These are phyloP conservation scores for Leccinum subgranulosum DNA, from an alignment of 768 basidiomycete genomes.

Conservation along the genomic window DNA sequence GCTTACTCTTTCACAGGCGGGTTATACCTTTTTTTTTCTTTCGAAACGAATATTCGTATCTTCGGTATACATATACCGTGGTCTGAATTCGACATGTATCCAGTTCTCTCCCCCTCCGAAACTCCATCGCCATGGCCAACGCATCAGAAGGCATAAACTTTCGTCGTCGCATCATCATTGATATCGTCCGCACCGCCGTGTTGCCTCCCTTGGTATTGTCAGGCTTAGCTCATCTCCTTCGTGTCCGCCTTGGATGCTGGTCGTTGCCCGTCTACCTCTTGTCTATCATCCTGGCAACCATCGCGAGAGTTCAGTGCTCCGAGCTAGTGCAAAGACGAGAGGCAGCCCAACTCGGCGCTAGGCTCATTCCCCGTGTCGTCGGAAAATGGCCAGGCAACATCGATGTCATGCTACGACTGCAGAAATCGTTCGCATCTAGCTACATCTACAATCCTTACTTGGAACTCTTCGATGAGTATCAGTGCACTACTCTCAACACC, in stretches of 20 bases:
- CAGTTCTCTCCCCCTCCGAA: background rate
- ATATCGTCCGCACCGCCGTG: constrained; percentile 40
- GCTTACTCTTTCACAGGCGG: constrained; percentile 13
- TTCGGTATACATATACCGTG: constrained; percentile 12
- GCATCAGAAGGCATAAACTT: constrained; percentile 27
- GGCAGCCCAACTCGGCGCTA: constrained; percentile 47
- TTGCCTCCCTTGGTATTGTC: constrained; percentile 41
- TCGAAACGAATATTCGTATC: constrained; percentile 11
- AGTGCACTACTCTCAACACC: constrained; percentile 66
- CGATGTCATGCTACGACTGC: constrained; percentile 59
- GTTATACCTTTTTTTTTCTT: background rate
- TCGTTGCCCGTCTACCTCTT: constrained; percentile 37
- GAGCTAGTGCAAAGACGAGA: constrained; percentile 39
- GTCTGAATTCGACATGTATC: constrained; percentile 6
- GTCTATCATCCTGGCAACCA: constrained; percentile 42
- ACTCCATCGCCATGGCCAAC: background rate
- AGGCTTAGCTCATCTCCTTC: constrained; percentile 26
- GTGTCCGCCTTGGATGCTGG: constrained; percentile 33
- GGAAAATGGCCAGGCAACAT: constrained; percentile 81
- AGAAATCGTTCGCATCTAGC: constrained; percentile 51
- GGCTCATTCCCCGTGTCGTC: constrained; percentile 51
- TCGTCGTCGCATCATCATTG: constrained; percentile 48
- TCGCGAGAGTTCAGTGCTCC: constrained; percentile 33
- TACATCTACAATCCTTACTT: constrained; percentile 64
- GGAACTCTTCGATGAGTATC: constrained; percentile 66